Evolutionary conservation across 2,329 filamentous ascomycete species (phyloP).

Genomic region (Didymella keratinophila): DNA sequence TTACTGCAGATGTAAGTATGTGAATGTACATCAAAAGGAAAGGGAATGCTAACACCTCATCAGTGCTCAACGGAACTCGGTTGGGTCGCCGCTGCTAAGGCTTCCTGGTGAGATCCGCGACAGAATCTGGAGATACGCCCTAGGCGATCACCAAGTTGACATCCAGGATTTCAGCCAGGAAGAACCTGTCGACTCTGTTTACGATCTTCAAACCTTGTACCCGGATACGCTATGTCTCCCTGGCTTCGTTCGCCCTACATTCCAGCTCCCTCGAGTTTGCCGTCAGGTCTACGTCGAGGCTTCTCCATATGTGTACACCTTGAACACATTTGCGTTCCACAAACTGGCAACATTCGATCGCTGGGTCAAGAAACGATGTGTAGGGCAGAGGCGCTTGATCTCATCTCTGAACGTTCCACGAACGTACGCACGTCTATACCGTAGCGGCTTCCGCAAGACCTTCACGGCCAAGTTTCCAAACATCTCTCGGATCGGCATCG

Average conservation of each 20-base stretch:
- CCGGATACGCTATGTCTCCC: neutral
- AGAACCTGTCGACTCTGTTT: neutral
- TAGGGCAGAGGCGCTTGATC: slow-evolving; percentile 20
- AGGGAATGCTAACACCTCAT: neutral
- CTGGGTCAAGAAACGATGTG: slow-evolving; percentile 20
- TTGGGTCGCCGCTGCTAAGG: slow-evolving; percentile 22
- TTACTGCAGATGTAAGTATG: slow-evolving; percentile 13
- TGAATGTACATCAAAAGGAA: too few species aligned
- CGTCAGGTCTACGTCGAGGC: slow-evolving; percentile 24
- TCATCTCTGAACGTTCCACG: slow-evolving; percentile 21
- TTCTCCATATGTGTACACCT: slow-evolving; percentile 4
- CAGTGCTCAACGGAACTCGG: slow-evolving; percentile 20
- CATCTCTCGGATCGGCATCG: slow-evolving; percentile 19
- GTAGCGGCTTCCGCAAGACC: slow-evolving; percentile 6
- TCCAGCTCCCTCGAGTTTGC: slow-evolving; percentile 15
- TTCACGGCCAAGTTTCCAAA: slow-evolving; percentile 23
- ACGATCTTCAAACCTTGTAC: neutral
- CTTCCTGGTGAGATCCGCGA: slow-evolving; percentile 26
- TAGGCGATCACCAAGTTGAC: slow-evolving; percentile 16
- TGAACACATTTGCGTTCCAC: slow-evolving; percentile 14
- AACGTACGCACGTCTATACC: slow-evolving; percentile 20
- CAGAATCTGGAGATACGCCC: slow-evolving; percentile 24
- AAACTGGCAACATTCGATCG: slow-evolving; percentile 7
- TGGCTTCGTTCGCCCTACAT: neutral
- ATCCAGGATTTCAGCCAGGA: slow-evolving; percentile 1